Percentiles rank a stretch among this genome's conserved stretches.
These are phyloP conservation scores for Tulasnella sp. DNA, from an alignment of 768 basidiomycete species.

Conservation along the genomic window DNA sequence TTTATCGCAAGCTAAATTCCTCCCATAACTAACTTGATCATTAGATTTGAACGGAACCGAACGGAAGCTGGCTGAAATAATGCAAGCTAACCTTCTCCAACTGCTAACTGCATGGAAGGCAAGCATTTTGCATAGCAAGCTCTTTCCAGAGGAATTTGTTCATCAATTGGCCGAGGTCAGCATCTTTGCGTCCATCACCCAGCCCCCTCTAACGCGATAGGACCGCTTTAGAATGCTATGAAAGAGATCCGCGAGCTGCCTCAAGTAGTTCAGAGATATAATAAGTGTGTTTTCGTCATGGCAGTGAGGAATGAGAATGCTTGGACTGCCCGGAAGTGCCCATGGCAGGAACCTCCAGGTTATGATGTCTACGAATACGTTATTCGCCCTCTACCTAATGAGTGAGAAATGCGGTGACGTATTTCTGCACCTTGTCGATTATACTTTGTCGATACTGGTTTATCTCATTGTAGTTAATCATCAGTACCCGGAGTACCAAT, in stretches of 20 bases:
- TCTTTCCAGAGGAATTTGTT: neutral
- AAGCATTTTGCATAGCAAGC: neutral
- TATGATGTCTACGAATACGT: neutral
- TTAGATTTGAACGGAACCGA: neutral
- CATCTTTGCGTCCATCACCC: neutral
- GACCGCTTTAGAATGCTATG: neutral
- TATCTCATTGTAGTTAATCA: too few relatives aligned
- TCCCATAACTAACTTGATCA: neutral
- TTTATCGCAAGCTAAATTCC: neutral
- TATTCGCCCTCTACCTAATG: neutral
- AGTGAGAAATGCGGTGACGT: neutral
- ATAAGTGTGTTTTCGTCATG: neutral
- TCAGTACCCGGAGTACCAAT: too few relatives aligned
- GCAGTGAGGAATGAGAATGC: neutral
- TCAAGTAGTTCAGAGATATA: neutral
- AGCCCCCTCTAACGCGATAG: neutral
- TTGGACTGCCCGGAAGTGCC: neutral
- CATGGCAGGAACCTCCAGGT: neutral
- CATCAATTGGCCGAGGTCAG: neutral
- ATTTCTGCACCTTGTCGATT: too few relatives aligned
- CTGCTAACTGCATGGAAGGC: neutral
- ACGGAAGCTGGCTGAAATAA: neutral
- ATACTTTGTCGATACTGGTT: too few relatives aligned
- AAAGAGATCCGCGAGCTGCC: neutral
- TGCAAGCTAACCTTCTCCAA: neutral